Percentiles rank a stretch among this genome's conserved stretches.
These are phyloP conservation scores for Scheffersomyces ergatensis DNA, from an alignment of 805 yeast species.

Conservation along the genomic window DNA sequence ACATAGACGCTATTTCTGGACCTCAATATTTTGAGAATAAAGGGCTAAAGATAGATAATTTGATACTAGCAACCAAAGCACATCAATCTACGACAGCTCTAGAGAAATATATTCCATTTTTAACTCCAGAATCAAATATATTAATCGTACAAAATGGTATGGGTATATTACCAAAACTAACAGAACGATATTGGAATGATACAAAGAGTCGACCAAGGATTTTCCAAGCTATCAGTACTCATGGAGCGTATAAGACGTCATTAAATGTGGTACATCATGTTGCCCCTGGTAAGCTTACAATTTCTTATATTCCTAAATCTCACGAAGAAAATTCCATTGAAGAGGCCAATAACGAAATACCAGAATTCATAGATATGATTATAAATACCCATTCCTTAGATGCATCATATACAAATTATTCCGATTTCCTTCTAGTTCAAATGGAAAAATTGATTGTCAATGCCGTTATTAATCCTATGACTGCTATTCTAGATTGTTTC, in stretches of 20 bases:
- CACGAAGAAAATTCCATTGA: not conserved
- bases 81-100: conserved; percentile 69
- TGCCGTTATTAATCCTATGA: conserved; percentile 78
- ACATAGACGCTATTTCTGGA: conserved; percentile 20
- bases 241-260: conserved; percentile 65
- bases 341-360: conserved; percentile 8
- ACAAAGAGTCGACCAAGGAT: conserved; percentile 49
- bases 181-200: conserved; percentile 53
- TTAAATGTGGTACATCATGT: conserved; percentile 50
- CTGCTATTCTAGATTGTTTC: conserved; percentile 71
- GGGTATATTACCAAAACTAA: conserved; percentile 61
- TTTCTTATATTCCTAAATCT: conserved; percentile 55
- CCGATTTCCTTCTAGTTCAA: conserved; percentile 53
- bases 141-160: conserved; percentile 83
- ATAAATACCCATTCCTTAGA: conserved; percentile 20
- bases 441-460: conserved; percentile 76
- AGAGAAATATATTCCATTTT: conserved; percentile 46
- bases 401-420: conserved; percentile 28
- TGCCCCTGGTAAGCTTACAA: conserved; percentile 63
- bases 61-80: conserved; percentile 79
- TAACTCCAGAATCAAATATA: conserved; percentile 52
- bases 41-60: conserved; percentile 41
- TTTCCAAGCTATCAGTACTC: conserved; percentile 76
- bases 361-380: conserved; percentile 20
- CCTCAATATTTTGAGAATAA: conserved; percentile 11